These are phyloP conservation scores for Saccharomyces jurei DNA, from an alignment of 805 yeast genomes.

Conservation along the genomic window DNA sequence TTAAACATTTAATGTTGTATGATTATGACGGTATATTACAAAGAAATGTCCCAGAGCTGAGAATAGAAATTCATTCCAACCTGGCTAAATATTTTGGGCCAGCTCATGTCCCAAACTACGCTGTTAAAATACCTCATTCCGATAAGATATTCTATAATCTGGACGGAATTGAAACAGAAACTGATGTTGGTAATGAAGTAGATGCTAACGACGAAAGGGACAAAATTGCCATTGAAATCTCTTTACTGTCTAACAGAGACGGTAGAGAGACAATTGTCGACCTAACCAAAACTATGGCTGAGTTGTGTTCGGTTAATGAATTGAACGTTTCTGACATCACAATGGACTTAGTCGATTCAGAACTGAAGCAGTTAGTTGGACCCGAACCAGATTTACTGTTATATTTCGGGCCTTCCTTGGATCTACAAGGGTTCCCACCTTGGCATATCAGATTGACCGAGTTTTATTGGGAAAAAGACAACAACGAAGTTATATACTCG, in stretches of 20 bases:
- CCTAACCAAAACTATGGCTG: constrained; percentile 78
- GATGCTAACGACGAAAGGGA: constrained; percentile 26
- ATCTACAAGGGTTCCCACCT: constrained; percentile 92
- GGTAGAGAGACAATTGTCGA: constrained; percentile 89
- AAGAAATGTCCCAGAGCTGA: constrained; percentile 45
- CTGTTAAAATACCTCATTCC: constrained; percentile 60
- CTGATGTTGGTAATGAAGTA: constrained; percentile 16
- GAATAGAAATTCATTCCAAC: constrained; percentile 48
- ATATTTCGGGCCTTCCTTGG: constrained; percentile 77
- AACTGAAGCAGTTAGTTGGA: constrained; percentile 67
- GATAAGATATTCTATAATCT: constrained; percentile 37
- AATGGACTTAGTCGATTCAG: constrained; percentile 66
- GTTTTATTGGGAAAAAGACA: constrained; percentile 85
- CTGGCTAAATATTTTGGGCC: constrained; percentile 70
- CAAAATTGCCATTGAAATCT: constrained; percentile 50
- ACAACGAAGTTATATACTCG: constrained; percentile 69
- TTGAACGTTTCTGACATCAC: constrained; percentile 60
- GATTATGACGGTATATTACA: constrained; percentile 70
- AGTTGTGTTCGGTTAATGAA: constrained; percentile 54
- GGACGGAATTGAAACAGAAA: constrained; percentile 27
- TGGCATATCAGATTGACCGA: constrained; percentile 94
- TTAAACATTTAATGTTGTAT: constrained; percentile 61
- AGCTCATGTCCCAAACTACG: constrained; percentile 52
- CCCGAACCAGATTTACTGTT: constrained; percentile 88
- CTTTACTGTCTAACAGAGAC: constrained; percentile 64